Evolutionary conservation across 176 grass and related monocot species (phyloP), one percentile per base, ranked within the genome.

Genomic region (Aegilops umbellulata): DNA sequence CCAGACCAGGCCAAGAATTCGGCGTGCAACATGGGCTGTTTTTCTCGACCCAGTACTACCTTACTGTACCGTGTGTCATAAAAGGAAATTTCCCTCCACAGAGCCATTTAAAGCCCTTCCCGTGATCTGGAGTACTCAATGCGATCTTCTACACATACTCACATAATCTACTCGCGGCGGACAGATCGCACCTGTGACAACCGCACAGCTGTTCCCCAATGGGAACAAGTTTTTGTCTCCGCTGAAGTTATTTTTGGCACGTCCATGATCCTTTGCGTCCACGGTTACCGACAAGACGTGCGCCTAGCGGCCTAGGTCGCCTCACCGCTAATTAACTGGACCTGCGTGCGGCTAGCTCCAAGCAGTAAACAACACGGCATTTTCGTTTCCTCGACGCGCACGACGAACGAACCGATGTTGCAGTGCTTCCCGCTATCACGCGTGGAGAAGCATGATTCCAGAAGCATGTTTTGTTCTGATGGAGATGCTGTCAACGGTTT

Each of bases 231-330:
- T 17, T 51, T 51, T 51, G 47, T 51, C 16, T 51, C 15, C 2
- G 47, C 47, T 51, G 15, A 51, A 17, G 15, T 51, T 51, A n/a
- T 17, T 6, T 51, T 17, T 51, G 47, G 25, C 63, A 30, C 26
- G 8, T 39, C 82, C 60, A 58, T 49, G 46, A 49, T 49, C 14
- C 46, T 49, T 24, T 24, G 69, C 36, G 8, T 39, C 82, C 60
- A 58, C 3, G 11, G 60, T 19, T 78, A 77, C 36, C 62, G 78
- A 70, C 88, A 77, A 17, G 70, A 16, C 88, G 78, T 23, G 79
- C 51, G 31, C 84, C 65, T 51, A 51, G 1, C 1, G 47, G 47
- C 47, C 47, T 69, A 55, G 72, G 57, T 68, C 11, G n/a, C 64
- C 53, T 72, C 72, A 66, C 83, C 82, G 60, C 30, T 29, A 60